A percentile compares a stretch with the other conserved stretches of the same genome.
Conservation (phyloP, 495 filamentous ascomycete genomes). For the Lasiosphaeria hispida region DNA sequence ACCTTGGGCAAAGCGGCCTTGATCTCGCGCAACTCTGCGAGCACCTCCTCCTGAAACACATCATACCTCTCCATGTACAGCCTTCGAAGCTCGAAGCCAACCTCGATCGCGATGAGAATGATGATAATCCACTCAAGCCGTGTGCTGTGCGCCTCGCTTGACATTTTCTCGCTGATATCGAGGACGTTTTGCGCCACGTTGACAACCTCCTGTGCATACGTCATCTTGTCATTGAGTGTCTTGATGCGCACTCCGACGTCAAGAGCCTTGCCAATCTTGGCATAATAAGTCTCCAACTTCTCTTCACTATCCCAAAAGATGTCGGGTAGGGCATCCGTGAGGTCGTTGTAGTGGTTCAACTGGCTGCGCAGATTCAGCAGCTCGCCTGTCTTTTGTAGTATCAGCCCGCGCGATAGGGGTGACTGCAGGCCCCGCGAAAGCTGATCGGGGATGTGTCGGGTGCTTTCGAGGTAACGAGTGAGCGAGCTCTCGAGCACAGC, state of each 20-base stretch:
- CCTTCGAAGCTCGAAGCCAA: conserved; percentile 59
- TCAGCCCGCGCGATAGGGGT: conserved; percentile 36
- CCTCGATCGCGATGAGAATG: conserved; percentile 86
- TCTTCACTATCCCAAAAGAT: conserved; percentile 97
- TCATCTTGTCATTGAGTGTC: conserved; percentile 92
- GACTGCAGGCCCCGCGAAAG: conserved; percentile 49
- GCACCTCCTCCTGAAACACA: conserved; percentile 25
- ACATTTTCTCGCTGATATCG: conserved; percentile 80
- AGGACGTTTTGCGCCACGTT: conserved; percentile 88
- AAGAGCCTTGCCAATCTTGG: conserved; percentile 82
- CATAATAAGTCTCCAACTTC: conserved; percentile 87
- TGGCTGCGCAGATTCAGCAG: conserved; percentile 88
- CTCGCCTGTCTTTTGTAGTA: conserved; percentile 90
- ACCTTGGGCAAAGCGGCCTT: conserved; percentile 13
- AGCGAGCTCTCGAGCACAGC: conserved; percentile 89
- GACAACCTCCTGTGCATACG: conserved; percentile 95
- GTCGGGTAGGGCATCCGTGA: conserved; percentile 93
- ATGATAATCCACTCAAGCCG: conserved; percentile 98
- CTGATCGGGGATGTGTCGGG: conserved; percentile 70
- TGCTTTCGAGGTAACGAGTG: conserved; percentile 78
- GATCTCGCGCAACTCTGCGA: conserved; percentile 22
- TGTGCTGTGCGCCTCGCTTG: conserved; percentile 85
- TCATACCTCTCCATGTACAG: conserved; percentile 45
- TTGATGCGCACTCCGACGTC: conserved; percentile 94
- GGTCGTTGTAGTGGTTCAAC: conserved; percentile 93